Base-by-base conservation (phyloP, 495 filamentous ascomycete species). In the Hyaloscypha bicolor region DNA sequence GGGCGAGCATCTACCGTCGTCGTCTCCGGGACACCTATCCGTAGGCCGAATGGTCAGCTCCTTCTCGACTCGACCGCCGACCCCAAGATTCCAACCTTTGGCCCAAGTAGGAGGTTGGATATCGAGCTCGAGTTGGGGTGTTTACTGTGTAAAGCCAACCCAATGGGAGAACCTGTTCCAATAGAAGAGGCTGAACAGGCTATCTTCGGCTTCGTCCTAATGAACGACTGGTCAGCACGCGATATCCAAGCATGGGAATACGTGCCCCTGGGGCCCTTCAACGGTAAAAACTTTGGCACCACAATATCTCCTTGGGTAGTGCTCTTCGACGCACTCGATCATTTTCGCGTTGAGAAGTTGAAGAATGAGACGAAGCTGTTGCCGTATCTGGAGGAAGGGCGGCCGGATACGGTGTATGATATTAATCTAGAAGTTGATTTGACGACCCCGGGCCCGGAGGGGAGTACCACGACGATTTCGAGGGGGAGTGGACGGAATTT, bases 241-340 rank as follows among this genome's bases (percentile, higher is more conserved):
- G 94, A 97, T 74, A 89, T 97, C 55, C 94, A 97, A 76, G 81
- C 83, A 6, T 97, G 93, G 93, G 94, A 97, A 78, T 96, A 94
- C 71, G 79, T 93, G 2, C 92, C 92, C 4, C 78, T 95, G 30
- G 92, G 92, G 0, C 94, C 94, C 1, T 97, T 98, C 79, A 94
- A 92, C 67, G 82, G 87, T 6, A 98, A 98, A 84, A 97, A 95
- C 76, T 96, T 97, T 76, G 92, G 88, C n/a, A 95, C 93, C 0
- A 91, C 86, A 3, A 91, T 97, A 67, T 92, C 88, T 62, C 85
- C 93, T 0, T 98, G 94, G 94, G 89, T 98, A 1, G 91, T 98
- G 16, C 79, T 95, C 4, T 78, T 89, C 16, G 93, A 96, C 71
- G 93, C 94, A 14, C 79, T 97, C 37, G 91, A 92, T 77, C 89